These are phyloP conservation scores for Fonsecaea erecta DNA, from an alignment of 2,329 filamentous ascomycete species.

Conservation along the genomic window DNA sequence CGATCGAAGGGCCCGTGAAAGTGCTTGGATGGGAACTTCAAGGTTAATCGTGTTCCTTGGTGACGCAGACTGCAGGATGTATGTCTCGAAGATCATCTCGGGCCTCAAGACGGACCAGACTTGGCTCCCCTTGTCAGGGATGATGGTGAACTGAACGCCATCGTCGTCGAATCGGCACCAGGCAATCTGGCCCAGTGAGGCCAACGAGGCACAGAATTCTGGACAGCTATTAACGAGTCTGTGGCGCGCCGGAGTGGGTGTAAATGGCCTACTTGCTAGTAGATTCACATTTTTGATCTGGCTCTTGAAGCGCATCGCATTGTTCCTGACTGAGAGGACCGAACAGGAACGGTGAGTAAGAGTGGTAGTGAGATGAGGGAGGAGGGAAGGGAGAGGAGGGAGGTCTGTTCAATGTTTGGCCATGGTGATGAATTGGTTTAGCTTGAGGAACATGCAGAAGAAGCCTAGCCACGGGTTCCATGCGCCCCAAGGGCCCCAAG, in stretches of 20 bases:
- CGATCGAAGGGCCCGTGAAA: constrained; percentile 90
- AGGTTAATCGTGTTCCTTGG: constrained; percentile 90
- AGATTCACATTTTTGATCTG: constrained; percentile 57
- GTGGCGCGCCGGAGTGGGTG: constrained; percentile 27
- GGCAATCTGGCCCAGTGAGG: constrained; percentile 76
- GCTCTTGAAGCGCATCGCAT: constrained; percentile 58
- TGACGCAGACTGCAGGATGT: constrained; percentile 83
- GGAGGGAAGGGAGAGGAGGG: background rate
- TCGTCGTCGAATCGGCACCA: constrained; percentile 90
- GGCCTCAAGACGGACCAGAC: constrained; percentile 79
- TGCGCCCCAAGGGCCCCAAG: background rate
- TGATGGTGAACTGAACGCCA: constrained; percentile 89
- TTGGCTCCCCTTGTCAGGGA: constrained; percentile 91
- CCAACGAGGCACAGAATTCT: constrained; percentile 67
- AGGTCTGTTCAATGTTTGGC: background rate
- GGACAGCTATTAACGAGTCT: constrained; percentile 10
- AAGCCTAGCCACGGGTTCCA: background rate
- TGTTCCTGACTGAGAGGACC: background rate
- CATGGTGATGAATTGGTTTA: constrained; percentile 7
- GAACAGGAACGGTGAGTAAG: background rate
- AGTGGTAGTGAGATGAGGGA: background rate
- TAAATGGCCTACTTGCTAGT: constrained; percentile 55
- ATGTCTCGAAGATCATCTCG: constrained; percentile 90
- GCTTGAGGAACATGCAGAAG: constrained; percentile 13
- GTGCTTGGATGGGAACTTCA: constrained; percentile 83